Evolutionary conservation across 352 stramenopile species (phyloP).

Genomic region (Phytopythium mirpurense): DNA sequence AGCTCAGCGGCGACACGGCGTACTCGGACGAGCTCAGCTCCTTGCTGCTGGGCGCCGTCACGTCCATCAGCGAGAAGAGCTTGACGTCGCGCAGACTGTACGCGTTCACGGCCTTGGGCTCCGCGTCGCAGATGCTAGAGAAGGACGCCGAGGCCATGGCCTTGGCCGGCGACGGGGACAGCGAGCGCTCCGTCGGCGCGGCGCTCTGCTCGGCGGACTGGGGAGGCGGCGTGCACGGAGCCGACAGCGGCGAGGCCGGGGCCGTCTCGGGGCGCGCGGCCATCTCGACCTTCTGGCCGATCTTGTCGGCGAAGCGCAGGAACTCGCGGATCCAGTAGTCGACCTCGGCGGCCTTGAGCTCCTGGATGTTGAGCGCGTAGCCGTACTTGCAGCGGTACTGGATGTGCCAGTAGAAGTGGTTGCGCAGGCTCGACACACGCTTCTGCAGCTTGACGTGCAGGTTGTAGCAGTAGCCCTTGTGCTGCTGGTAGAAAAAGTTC

Average conservation of each 20-base stretch:
- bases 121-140: conserved; percentile 1
- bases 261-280: neutral
- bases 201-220: neutral
- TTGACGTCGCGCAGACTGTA: conserved; percentile 7
- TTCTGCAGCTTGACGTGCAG: conserved; percentile 76
- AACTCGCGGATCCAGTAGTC: conserved; percentile 75
- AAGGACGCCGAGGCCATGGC: neutral
- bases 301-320: conserved; percentile 55
- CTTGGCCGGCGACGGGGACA: conserved; percentile 3
- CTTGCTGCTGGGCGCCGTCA: conserved; percentile 21
- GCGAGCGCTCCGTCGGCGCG: neutral
- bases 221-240: neutral
- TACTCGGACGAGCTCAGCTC: conserved; percentile 16
- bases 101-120: neutral
- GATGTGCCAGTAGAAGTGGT: conserved; percentile 84
- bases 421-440: conserved; percentile 68
- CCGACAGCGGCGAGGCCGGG: neutral
- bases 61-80: conserved; percentile 5
- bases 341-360: conserved; percentile 56
- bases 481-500: conserved; percentile 61
- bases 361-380: conserved; percentile 50
- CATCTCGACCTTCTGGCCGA: conserved; percentile 53
- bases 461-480: conserved; percentile 70
- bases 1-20: conserved; percentile 46
- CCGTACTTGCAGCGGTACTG: conserved; percentile 68